Conservation (phyloP, 2,329 filamentous ascomycete genomes). For the Daldinia sp. region DNA sequence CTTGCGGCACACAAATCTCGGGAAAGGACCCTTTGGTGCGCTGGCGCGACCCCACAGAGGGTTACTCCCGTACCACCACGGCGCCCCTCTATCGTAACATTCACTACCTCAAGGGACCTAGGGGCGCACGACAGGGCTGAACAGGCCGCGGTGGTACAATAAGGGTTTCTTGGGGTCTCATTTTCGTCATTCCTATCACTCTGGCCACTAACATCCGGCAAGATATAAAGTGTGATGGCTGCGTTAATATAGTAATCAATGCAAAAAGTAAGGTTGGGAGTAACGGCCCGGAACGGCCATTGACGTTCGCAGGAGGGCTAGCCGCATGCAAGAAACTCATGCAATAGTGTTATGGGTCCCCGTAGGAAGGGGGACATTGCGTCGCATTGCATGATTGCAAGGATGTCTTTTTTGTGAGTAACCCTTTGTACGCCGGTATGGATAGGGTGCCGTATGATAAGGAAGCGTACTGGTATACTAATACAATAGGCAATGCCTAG, state of each 20-base stretch:
- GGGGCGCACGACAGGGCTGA: constrained; percentile 19
- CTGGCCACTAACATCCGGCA: constrained; percentile 20
- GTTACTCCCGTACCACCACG: background rate
- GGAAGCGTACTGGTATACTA: background rate
- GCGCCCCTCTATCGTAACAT: background rate
- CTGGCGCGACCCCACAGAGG: background rate
- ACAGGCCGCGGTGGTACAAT: constrained; percentile 17
- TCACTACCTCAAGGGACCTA: background rate
- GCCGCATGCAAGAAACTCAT: constrained; percentile 35
- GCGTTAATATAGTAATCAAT: constrained; percentile 21
- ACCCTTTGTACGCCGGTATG: constrained; percentile 2
- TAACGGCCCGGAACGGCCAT: constrained; percentile 28
- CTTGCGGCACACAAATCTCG: constrained; percentile 6
- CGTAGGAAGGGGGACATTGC: constrained; percentile 15
- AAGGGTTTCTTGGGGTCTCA: no score
- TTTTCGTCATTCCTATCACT: constrained; percentile 14
- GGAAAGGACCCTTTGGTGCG: background rate
- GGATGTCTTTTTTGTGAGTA: constrained; percentile 1
- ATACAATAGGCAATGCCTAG: background rate
- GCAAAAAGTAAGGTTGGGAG: constrained; percentile 22
- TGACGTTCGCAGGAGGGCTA: constrained; percentile 29
- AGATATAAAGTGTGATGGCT: background rate
- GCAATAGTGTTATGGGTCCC: constrained; percentile 17
- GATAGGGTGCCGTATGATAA: constrained; percentile 10
- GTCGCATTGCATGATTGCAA: constrained; percentile 29